Evolutionary conservation across 23 red algal genomes (phyloP).

Genomic region (Cyanidioschyzon merolae): DNA sequence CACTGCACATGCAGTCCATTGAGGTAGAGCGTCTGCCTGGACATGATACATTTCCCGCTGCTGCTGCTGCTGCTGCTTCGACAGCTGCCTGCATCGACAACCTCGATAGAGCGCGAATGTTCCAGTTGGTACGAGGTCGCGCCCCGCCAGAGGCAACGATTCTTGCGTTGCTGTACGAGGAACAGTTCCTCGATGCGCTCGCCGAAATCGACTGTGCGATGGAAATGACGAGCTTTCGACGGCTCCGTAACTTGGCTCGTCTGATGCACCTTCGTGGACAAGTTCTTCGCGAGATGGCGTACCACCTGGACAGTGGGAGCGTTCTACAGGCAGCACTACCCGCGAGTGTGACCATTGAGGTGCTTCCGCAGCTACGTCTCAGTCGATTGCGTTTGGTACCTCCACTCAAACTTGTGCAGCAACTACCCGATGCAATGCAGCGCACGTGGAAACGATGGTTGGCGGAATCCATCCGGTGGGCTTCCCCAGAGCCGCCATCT

Average conservation of each 20-base stretch:
- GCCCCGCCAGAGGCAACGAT: background rate
- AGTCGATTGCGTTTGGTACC: background rate
- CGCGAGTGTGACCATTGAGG: background rate
- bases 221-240: background rate
- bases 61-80: background rate
- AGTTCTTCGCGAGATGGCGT: background rate
- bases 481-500: background rate
- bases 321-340: background rate
- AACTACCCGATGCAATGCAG: background rate
- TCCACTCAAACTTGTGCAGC: background rate
- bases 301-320: background rate
- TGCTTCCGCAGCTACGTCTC: background rate
- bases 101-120: background rate
- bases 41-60: no score
- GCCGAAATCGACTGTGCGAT: slow-evolving; percentile 1
- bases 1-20: background rate
- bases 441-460: background rate
- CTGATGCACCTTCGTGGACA: background rate
- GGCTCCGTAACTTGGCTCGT: slow-evolving; percentile 5
- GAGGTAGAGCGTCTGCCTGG: no score
- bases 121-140: background rate
- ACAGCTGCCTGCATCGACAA: background rate
- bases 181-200: background rate
- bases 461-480: background rate
- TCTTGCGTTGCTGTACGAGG: slow-evolving; percentile 4